Evolutionary conservation across 2,329 filamentous ascomycete species (phyloP), one percentile per base, ranked within the genome.

Genomic region (Colletotrichum truncatum): DNA sequence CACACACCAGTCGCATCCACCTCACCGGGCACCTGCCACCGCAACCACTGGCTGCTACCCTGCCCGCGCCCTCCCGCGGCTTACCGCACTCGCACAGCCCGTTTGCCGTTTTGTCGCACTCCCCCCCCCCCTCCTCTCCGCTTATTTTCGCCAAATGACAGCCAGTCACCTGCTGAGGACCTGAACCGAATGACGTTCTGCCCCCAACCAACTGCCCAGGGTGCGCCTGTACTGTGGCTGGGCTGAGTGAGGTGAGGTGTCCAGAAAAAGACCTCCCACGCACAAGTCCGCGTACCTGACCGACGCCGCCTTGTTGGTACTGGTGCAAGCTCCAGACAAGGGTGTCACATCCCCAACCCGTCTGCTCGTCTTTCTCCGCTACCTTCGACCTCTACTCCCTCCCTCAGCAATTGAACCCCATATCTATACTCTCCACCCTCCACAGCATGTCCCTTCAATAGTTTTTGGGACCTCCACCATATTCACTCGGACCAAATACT

Each of bases 281-380:
- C 32, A 25, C 39, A n/a, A 21, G 28, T 46, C 32, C 30, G 53
- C 53, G 39, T 56, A 56, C 39, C 54, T 38, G 43, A 57, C 41
- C n/a, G 28, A 21, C 54, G 52, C 38, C 38, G 46, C 46, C 46
- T 49, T 49, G 46, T 49, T 45, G 46, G 39, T 38, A 32, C 26
- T 36, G 39, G 39, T 38, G 41, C 54, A 57, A 52, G 54, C 54
- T 57, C 54, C 54, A 21, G 54, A 57, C 54, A 57, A 36, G 54
- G 54, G 54, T 57, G 41, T 66, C 58, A 59, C 69, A 64, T 70
- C 72, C n/a, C 38, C 49, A 41, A 39, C 52, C 32, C 38, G 43
- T 51, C 45, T 63, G 23, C 39, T 41, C 45, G 45, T 23, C 55
- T 49, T 58, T 49, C 55, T 41, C 55, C 58, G 25, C 51, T 59